Conservation (phyloP, 1,284 basidiomycete genomes). For the Fereydounia khargensis region DNA sequence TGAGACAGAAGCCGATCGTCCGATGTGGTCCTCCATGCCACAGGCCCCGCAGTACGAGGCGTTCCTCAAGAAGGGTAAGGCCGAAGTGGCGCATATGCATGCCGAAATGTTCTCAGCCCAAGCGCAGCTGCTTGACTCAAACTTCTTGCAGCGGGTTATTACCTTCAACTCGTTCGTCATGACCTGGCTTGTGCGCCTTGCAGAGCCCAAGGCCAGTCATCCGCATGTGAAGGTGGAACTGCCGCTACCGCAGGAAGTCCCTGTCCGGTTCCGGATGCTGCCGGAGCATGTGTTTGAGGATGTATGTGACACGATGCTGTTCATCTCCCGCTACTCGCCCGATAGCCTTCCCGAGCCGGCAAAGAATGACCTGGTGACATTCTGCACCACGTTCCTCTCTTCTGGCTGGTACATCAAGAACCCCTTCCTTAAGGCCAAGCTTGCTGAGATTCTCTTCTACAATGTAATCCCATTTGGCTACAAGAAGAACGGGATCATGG, state of each 20-base stretch:
- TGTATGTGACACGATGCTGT: conserved; percentile 80
- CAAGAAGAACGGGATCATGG: conserved; percentile 75
- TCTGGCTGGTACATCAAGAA: conserved; percentile 98
- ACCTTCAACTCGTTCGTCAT: conserved; percentile 86
- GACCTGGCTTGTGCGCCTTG: conserved; percentile 88
- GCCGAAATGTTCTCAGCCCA: conserved; percentile 71
- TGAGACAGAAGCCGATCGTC: conserved; percentile 66
- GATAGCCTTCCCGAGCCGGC: conserved; percentile 74
- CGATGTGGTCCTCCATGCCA: conserved; percentile 39
- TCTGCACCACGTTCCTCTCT: conserved; percentile 85
- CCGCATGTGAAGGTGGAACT: conserved; percentile 61
- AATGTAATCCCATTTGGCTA: conserved; percentile 75
- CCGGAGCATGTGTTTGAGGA: conserved; percentile 96
- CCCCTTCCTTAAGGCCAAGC: conserved; percentile 95
- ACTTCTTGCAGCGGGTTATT: conserved; percentile 75
- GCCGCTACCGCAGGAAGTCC: conserved; percentile 81
- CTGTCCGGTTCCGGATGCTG: conserved; percentile 78
- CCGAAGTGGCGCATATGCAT: conserved; percentile 54
- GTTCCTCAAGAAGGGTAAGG: conserved; percentile 50
- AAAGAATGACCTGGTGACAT: conserved; percentile 80
- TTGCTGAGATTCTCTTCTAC: conserved; percentile 88
- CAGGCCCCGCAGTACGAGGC: conserved; percentile 52
- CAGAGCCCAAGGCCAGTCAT: conserved; percentile 79
- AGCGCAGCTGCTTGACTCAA: conserved; percentile 81
- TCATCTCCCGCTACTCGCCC: conserved; percentile 72